phyloP scores from a whole-genome alignment of 805 yeast species.

The Ogataea pilisensis region DNA sequence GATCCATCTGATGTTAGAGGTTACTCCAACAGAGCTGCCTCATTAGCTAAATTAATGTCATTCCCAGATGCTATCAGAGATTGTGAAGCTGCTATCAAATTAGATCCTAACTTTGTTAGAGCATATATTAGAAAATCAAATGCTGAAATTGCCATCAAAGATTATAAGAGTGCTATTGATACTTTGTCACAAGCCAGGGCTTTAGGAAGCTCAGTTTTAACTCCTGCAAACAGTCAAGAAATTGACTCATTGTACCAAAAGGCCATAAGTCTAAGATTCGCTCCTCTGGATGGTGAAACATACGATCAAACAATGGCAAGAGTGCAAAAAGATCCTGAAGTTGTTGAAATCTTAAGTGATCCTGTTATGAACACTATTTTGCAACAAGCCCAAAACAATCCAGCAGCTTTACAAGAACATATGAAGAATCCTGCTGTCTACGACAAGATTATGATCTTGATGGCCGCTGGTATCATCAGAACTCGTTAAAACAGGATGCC shows the following conservation, averaged over 20 bases:
- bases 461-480: slow-evolving; percentile 96
- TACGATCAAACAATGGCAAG: slow-evolving; percentile 93
- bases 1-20: slow-evolving; percentile 98
- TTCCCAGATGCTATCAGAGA: slow-evolving; percentile 96
- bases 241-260: slow-evolving; percentile 77
- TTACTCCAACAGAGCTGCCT: slow-evolving; percentile 97
- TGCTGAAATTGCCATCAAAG: slow-evolving; percentile 87
- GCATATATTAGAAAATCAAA: slow-evolving; percentile 97
- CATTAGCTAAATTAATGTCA: slow-evolving; percentile 87
- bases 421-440: slow-evolving; percentile 94
- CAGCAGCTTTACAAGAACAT: slow-evolving; percentile 95
- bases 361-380: slow-evolving; percentile 95
- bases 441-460: slow-evolving; percentile 80
- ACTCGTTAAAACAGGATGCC: slow-evolving; percentile 74
- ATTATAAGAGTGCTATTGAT: slow-evolving; percentile 75
- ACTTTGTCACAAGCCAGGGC: slow-evolving; percentile 76
- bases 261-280: slow-evolving; percentile 78
- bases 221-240: slow-evolving; percentile 57
- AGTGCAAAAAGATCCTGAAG: slow-evolving; percentile 90
- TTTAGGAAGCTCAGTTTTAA: slow-evolving; percentile 60
- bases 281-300: slow-evolving; percentile 80
- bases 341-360: slow-evolving; percentile 81
- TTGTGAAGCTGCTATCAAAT: slow-evolving; percentile 83
- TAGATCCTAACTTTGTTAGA: slow-evolving; percentile 85
- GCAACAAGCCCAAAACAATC: slow-evolving; percentile 90